phyloP scores from a whole-genome alignment of 1,139 yeast species.

The Suhomyces coccinellae region DNA sequence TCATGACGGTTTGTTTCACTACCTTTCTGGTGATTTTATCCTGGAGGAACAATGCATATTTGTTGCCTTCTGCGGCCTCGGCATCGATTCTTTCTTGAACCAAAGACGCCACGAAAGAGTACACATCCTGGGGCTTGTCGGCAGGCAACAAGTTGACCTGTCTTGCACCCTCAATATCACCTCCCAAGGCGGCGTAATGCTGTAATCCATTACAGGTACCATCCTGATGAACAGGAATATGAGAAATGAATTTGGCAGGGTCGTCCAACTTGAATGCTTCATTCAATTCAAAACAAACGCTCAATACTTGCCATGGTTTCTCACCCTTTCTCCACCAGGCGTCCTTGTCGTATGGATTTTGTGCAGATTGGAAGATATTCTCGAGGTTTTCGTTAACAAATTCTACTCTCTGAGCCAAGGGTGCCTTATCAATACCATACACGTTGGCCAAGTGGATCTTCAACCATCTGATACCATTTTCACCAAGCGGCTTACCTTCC shows the following conservation, averaged over 20 bases:
- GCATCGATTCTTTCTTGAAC: constrained; percentile 60
- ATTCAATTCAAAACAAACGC: constrained; percentile 77
- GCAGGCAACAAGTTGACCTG: constrained; percentile 87
- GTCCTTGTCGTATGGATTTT: constrained; percentile 57
- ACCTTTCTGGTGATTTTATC: constrained; percentile 80
- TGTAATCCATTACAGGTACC: constrained; percentile 98
- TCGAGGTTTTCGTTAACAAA: constrained; percentile 72
- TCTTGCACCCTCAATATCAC: constrained; percentile 90
- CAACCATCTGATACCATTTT: constrained; percentile 77
- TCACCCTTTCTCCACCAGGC: constrained; percentile 89
- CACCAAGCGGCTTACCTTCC: constrained; percentile 82
- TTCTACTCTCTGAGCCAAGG: constrained; percentile 70
- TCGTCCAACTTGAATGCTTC: constrained; percentile 71
- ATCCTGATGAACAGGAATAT: constrained; percentile 93
- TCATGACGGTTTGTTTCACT: constrained; percentile 97
- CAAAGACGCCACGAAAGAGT: constrained; percentile 74
- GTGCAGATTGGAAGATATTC: constrained; percentile 64
- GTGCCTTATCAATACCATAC: constrained; percentile 83
- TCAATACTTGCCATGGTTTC: constrained; percentile 93
- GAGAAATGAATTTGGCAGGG: constrained; percentile 74
- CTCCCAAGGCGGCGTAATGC: constrained; percentile 97
- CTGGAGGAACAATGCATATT: constrained; percentile 52
- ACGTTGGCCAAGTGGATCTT: constrained; percentile 88
- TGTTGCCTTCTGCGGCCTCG: constrained; percentile 59
- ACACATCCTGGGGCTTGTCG: constrained; percentile 89